phyloP scores from a whole-genome alignment of 768 basidiomycete species.

The Vararia minispora region DNA sequence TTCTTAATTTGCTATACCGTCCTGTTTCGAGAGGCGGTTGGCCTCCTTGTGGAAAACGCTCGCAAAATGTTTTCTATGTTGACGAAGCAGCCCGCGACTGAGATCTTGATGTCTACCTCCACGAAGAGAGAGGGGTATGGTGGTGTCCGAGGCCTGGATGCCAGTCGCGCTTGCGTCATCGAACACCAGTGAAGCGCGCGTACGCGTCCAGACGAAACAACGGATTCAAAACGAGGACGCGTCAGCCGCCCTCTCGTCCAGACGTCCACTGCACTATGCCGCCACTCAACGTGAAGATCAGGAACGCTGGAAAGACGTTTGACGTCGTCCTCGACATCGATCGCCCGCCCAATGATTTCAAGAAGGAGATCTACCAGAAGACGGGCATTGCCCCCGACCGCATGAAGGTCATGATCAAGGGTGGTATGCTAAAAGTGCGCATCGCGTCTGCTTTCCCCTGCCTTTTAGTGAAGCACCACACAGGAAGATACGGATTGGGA shows the following conservation, averaged over 20 bases:
- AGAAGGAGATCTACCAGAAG: conserved; percentile 65
- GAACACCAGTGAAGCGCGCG: too few relatives aligned
- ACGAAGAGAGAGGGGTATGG: too few relatives aligned
- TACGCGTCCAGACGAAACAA: too few relatives aligned
- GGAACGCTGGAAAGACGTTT: conserved; percentile 79
- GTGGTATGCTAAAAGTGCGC: conserved; percentile 77
- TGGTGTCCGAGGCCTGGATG: too few relatives aligned
- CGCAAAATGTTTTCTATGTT: too few relatives aligned
- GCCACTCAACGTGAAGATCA: conserved; percentile 67
- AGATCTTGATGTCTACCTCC: too few relatives aligned
- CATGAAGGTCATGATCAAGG: conserved; percentile 98
- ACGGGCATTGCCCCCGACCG: conserved; percentile 86
- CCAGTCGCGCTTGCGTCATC: too few relatives aligned
- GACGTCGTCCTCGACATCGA: conserved; percentile 64
- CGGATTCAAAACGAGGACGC: not conserved
- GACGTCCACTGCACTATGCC: conserved; percentile 39
- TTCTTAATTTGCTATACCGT: too few relatives aligned
- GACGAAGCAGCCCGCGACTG: too few relatives aligned
- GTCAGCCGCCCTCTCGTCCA: conserved; percentile 3
- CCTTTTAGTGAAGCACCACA: not conserved
- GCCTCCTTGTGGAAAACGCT: too few relatives aligned
- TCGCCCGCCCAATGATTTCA: conserved; percentile 63
- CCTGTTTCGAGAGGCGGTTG: too few relatives aligned
- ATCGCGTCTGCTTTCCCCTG: not conserved
- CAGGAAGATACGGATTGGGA: conserved; percentile 84